Conservation (phyloP, 768 basidiomycete genomes). For the Tulasnella sp. region DNA sequence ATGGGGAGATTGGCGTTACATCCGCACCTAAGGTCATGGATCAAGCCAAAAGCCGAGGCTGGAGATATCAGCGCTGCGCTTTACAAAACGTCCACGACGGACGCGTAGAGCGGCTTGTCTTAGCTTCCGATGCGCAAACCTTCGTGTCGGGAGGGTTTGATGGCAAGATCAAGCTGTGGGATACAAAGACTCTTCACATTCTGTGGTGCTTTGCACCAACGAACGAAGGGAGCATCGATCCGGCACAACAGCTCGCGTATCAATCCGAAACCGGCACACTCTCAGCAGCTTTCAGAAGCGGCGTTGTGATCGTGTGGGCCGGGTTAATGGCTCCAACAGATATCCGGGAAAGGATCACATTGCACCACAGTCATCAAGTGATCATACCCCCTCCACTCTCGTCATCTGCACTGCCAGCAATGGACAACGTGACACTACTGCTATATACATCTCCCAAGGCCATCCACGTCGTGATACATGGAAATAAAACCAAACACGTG, state of each 20-base stretch:
- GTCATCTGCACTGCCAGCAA: not conserved
- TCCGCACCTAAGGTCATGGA: conserved; percentile 51
- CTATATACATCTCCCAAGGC: not conserved
- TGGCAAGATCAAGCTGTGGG: conserved; percentile 66
- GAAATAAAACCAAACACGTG: conserved; percentile 39
- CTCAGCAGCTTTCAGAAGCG: conserved; percentile 42
- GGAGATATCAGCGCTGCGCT: conserved; percentile 36
- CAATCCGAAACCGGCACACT: conserved; percentile 35
- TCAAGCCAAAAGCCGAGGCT: conserved; percentile 32
- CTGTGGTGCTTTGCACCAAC: conserved; percentile 38
- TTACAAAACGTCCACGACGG: conserved; percentile 56
- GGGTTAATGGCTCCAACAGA: conserved; percentile 27
- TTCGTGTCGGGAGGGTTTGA: conserved; percentile 50
- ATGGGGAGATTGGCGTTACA: conserved; percentile 56
- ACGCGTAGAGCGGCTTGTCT: conserved; percentile 43
- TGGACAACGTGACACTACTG: not conserved
- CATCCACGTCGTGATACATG: conserved; percentile 39
- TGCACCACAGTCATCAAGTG: not conserved
- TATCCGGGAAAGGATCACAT: not conserved
- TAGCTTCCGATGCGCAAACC: conserved; percentile 31
- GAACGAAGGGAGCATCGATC: not conserved
- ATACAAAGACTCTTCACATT: conserved; percentile 38
- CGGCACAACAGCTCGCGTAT: conserved; percentile 24
- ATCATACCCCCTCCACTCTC: not conserved
- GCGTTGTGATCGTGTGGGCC: conserved; percentile 46